A percentile compares a stretch with the other conserved stretches of the same genome.
phyloP scores from a whole-genome alignment of 2,329 filamentous ascomycete species.

The Penicillium frequentans region DNA sequence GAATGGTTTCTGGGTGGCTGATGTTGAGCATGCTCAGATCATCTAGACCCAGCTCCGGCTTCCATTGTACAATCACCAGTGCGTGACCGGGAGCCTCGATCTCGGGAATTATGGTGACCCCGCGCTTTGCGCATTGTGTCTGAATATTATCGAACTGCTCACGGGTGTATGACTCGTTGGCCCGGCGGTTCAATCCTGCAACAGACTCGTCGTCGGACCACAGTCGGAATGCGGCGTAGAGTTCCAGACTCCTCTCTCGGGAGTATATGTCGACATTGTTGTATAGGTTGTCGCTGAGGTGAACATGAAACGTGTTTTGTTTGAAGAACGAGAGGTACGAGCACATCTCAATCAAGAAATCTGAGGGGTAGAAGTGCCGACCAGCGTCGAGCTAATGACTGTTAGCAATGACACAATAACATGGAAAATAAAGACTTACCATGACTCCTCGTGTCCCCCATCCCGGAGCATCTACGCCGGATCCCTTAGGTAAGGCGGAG shows the following conservation, averaged over 20 bases:
- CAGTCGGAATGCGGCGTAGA: constrained; percentile 57
- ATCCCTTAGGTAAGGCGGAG: neutral
- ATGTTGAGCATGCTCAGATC: constrained; percentile 57
- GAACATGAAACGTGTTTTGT: constrained; percentile 60
- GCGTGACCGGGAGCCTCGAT: constrained; percentile 62
- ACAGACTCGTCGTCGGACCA: constrained; percentile 52
- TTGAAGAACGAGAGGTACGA: constrained; percentile 63
- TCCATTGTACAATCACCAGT: constrained; percentile 59
- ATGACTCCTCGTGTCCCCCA: constrained; percentile 53
- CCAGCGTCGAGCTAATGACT: constrained; percentile 48
- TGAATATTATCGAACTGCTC: constrained; percentile 56
- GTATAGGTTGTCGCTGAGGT: constrained; percentile 59
- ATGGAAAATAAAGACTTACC: neutral
- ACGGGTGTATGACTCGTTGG: constrained; percentile 57
- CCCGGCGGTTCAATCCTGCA: constrained; percentile 51
- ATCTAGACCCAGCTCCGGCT: constrained; percentile 53
- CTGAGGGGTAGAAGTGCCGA: constrained; percentile 57
- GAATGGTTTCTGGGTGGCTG: constrained; percentile 55
- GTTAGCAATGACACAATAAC: neutral
- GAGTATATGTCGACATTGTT: constrained; percentile 38
- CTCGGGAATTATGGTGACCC: constrained; percentile 60
- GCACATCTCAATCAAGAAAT: constrained; percentile 59
- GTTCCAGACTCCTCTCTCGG: neutral
- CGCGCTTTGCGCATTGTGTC: constrained; percentile 52
- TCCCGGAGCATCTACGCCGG: constrained; percentile 50